Conservation (phyloP, 352 stramenopile genomes). For the Plasmopara viticola region DNA sequence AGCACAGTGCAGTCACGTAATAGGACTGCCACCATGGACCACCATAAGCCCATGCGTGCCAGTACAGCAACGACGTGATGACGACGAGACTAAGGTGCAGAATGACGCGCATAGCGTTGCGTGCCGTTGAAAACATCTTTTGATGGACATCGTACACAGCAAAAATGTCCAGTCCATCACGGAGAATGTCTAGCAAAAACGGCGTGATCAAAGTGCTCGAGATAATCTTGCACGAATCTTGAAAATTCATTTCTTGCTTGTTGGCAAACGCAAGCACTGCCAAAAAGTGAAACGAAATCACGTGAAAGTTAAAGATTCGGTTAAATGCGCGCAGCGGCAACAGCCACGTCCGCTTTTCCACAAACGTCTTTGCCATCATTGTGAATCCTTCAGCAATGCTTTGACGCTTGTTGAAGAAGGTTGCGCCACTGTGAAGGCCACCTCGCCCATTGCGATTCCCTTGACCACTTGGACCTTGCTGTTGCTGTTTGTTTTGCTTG, state of each 20-base stretch:
- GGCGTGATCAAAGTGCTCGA: slow-evolving; percentile 92
- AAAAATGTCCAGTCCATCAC: slow-evolving; percentile 90
- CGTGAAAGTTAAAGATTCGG: slow-evolving; percentile 96
- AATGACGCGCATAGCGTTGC: slow-evolving; percentile 84
- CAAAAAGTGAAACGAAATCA: slow-evolving; percentile 95
- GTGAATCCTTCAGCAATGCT: slow-evolving; percentile 88
- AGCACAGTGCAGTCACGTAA: slow-evolving; percentile 40
- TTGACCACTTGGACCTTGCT: slow-evolving; percentile 27
- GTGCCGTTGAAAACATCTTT: slow-evolving; percentile 56
- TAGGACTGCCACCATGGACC: slow-evolving; percentile 59
- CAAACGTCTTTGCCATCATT: slow-evolving; percentile 93
- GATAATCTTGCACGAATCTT: slow-evolving; percentile 77
- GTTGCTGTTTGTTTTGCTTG: slow-evolving; percentile 46
- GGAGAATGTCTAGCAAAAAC: slow-evolving; percentile 82
- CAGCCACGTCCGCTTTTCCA: slow-evolving; percentile 97
- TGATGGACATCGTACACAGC: slow-evolving; percentile 56
- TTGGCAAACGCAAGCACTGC: slow-evolving; percentile 87
- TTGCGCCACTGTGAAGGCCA: slow-evolving; percentile 19
- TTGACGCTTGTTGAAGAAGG: slow-evolving; percentile 47
- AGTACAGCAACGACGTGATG: slow-evolving; percentile 68
- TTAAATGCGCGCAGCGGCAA: slow-evolving; percentile 92
- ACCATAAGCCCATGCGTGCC: slow-evolving; percentile 68
- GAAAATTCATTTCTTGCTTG: slow-evolving; percentile 88
- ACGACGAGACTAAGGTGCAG: slow-evolving; percentile 57
- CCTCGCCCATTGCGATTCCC: slow-evolving; percentile 24